A percentile compares a stretch with the other conserved stretches of the same genome.
Conservation (phyloP, 495 filamentous ascomycete species). For the Neurospora sp. region DNA sequence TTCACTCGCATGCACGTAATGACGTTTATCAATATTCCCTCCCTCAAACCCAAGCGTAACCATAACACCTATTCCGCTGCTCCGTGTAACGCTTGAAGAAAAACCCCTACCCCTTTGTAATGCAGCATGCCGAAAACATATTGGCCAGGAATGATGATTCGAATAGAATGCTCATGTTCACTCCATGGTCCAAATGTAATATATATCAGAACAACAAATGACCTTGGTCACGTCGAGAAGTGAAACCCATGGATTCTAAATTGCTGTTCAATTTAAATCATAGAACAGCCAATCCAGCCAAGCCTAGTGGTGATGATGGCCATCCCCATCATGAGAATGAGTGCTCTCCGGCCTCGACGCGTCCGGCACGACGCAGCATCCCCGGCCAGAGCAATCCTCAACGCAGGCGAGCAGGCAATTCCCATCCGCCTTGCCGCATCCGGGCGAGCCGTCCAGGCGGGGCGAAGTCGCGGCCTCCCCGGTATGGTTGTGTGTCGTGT, state of each 20-base stretch:
- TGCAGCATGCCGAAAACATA: background rate
- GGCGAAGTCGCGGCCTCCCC: slow-evolving; percentile 20
- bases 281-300: background rate
- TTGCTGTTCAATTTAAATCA: background rate
- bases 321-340: slow-evolving; percentile 8
- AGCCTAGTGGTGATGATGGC: slow-evolving; percentile 5
- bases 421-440: slow-evolving; percentile 43
- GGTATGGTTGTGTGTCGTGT: slow-evolving; percentile 31
- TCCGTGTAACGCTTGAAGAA: background rate
- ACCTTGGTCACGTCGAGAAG: background rate
- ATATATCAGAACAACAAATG: background rate
- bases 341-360: slow-evolving; percentile 18
- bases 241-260: background rate
- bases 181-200: background rate
- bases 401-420: slow-evolving; percentile 80
- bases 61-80: background rate
- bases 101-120: background rate
- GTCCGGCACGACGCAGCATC: slow-evolving; percentile 51
- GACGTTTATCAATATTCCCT: background rate
- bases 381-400: slow-evolving; percentile 62
- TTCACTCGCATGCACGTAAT: background rate
- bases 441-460: slow-evolving; percentile 26
- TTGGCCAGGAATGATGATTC: background rate
- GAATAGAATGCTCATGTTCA: background rate
- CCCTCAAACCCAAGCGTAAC: background rate